phyloP scores from a whole-genome alignment of 2,329 filamentous ascomycete species.

The Epichloe baconii region DNA sequence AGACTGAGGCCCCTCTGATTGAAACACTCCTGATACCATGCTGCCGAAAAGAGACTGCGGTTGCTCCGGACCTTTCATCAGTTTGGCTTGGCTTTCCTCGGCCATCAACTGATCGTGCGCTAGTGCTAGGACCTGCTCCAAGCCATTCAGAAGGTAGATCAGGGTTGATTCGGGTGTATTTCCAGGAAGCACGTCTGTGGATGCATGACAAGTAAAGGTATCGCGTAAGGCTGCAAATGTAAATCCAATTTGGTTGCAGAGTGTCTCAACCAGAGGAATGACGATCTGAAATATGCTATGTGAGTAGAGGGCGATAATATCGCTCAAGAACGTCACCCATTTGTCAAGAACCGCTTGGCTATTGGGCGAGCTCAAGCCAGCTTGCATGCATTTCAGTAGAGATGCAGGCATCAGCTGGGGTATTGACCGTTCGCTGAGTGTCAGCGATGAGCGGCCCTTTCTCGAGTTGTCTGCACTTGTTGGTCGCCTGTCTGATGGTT shows the following conservation, averaged over 20 bases:
- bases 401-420: conserved; percentile 44
- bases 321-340: conserved; percentile 77
- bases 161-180: conserved; percentile 53
- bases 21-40: conserved; percentile 85
- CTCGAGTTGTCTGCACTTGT: conserved; percentile 28
- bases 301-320: conserved; percentile 73
- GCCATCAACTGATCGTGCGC: conserved; percentile 70
- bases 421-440: conserved; percentile 15
- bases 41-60: conserved; percentile 84
- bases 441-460: conserved; percentile 25
- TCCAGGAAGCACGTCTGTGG: background rate
- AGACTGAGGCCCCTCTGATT: conserved; percentile 62
- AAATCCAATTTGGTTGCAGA: conserved; percentile 63
- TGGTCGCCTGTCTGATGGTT: conserved; percentile 33
- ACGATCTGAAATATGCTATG: conserved; percentile 80
- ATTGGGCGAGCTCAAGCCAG: conserved; percentile 61
- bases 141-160: conserved; percentile 78
- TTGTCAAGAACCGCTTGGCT: conserved; percentile 74
- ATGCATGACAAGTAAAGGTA: conserved; percentile 36
- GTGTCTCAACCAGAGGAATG: conserved; percentile 78
- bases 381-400: conserved; percentile 73
- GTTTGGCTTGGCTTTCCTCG: conserved; percentile 58
- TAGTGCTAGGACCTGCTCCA: conserved; percentile 80
- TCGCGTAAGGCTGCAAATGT: conserved; percentile 60
- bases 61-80: conserved; percentile 67